These are phyloP conservation scores for Apiosordaria backusii DNA, from an alignment of 495 filamentous ascomycete genomes.

Conservation along the genomic window DNA sequence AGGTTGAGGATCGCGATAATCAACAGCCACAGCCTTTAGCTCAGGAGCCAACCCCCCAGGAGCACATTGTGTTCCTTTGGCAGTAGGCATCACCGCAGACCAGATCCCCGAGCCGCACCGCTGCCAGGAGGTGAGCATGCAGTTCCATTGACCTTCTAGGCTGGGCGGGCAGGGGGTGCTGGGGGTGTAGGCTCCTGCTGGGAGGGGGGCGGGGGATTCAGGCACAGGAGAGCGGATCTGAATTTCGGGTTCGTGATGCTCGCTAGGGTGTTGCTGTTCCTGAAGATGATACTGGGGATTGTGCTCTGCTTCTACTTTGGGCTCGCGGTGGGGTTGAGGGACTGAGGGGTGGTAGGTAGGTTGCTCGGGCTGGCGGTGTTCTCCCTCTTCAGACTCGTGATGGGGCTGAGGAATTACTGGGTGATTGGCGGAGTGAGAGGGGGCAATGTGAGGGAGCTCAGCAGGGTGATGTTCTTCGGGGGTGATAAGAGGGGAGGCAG, in stretches of 20 bases:
- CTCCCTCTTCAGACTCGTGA: not conserved
- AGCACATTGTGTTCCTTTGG: not conserved
- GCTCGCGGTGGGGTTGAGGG: not conserved
- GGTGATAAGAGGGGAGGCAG: not conserved
- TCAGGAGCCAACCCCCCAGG: not conserved
- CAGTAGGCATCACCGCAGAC: constrained; percentile 12
- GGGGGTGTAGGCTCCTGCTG: not conserved
- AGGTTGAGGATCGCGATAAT: not conserved
- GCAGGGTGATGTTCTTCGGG: not conserved
- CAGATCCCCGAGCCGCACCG: constrained; percentile 37
- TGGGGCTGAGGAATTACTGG: not conserved
- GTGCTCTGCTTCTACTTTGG: not conserved
- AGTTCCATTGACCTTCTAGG: constrained; percentile 41
- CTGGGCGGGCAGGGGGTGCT: constrained; percentile 24
- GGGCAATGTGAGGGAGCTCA: not conserved
- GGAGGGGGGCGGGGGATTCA: not conserved
- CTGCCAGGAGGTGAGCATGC: constrained; percentile 36
- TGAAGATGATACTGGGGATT: not conserved
- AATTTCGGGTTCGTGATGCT: not conserved
- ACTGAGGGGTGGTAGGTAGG: not conserved
- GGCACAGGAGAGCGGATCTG: not conserved
- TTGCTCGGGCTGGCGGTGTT: not conserved
- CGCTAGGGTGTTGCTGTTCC: not conserved
- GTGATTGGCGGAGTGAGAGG: not conserved
- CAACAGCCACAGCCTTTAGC: not conserved